Base-by-base conservation (phyloP, 75 land plant species). In the Sequoia sempervirens region DNA sequence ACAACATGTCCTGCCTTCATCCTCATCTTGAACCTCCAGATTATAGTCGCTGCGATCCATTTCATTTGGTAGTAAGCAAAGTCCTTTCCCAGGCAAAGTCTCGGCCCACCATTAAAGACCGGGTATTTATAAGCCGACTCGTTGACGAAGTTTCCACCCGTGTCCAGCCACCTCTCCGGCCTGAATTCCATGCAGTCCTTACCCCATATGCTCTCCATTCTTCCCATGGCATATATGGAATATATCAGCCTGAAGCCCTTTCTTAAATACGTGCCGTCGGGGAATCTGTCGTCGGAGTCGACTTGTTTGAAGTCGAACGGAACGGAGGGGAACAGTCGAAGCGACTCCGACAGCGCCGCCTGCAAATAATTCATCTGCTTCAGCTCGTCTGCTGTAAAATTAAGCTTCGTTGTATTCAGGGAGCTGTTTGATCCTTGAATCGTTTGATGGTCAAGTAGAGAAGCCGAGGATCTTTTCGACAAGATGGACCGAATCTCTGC, bases 301-400 rank as follows among this genome's bases (percentile, higher is more conserved):
- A 86, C 93, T 46, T 88, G 88, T 86, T 92, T 92, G 15, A 88
- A 87, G 79, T 94, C 96, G 83, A 90, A 89, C 30, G 98, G 98
- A 40, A 96, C 96, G 5, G 98, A 94, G 14, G 98, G 98, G 86
- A 91, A 50, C 53, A 50, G 53, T 12, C 53, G 53, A 15, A 50
- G 1, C 14, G 53, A 50, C 15, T 50, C 53, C 53, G 53, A 50
- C 15, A 50, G 53, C 13, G 53, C 53, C 53, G 53, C 53, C 1
- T 50, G 53, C 53, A 50, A 50, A 50, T 50, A 50, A 50, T 50
- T 13, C 53, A 50, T 50, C 53, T 50, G 53, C 53, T 11, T 12
- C 15, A 50, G 2, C 15, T 50, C 53, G 2, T 50, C 53, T 50
- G 2, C 53, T 50, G 53, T 50, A 94, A 36, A 96, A 50, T 3